These are phyloP conservation scores for Nigrograna mackinnonii DNA, from an alignment of 2,329 filamentous ascomycete genomes.

Conservation along the genomic window DNA sequence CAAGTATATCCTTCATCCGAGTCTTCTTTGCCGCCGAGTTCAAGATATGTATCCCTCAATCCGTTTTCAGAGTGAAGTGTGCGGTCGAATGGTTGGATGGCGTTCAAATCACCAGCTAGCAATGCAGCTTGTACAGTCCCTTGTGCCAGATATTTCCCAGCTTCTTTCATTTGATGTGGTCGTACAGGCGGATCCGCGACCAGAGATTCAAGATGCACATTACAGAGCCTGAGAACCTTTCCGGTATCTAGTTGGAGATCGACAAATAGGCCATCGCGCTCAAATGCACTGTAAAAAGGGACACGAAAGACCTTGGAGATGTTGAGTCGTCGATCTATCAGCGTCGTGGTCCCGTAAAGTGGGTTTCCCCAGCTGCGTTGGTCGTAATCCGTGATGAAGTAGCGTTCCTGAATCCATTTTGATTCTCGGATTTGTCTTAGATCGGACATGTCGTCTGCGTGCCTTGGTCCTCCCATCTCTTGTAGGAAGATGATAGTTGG, in stretches of 20 bases:
- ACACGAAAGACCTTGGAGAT: constrained; percentile 55
- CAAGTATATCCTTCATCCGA: constrained; percentile 60
- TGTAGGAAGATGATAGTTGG: constrained; percentile 55
- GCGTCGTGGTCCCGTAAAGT: constrained; percentile 57
- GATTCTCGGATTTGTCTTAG: constrained; percentile 48
- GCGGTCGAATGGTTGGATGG: constrained; percentile 59
- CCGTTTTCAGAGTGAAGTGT: constrained; percentile 52
- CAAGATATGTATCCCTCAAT: constrained; percentile 58
- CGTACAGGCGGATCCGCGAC: constrained; percentile 52
- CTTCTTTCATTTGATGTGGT: constrained; percentile 52
- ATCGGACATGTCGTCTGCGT: no score
- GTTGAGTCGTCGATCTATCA: constrained; percentile 53
- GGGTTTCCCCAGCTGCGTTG: constrained; percentile 48
- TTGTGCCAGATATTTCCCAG: constrained; percentile 48
- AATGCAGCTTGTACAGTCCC: constrained; percentile 45
- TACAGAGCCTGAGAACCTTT: constrained; percentile 53
- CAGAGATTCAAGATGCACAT: constrained; percentile 62
- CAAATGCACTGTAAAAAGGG: constrained; percentile 54
- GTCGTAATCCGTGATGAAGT: constrained; percentile 54
- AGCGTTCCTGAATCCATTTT: constrained; percentile 53
- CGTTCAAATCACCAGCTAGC: constrained; percentile 61
- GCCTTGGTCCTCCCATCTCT: constrained; percentile 50
- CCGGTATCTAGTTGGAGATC: constrained; percentile 44
- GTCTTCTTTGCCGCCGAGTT: constrained; percentile 55
- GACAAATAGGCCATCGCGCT: constrained; percentile 60